These are phyloP conservation scores for Rubia balearica DNA, from an alignment of 305 asterid genomes.

Conservation along the genomic window DNA sequence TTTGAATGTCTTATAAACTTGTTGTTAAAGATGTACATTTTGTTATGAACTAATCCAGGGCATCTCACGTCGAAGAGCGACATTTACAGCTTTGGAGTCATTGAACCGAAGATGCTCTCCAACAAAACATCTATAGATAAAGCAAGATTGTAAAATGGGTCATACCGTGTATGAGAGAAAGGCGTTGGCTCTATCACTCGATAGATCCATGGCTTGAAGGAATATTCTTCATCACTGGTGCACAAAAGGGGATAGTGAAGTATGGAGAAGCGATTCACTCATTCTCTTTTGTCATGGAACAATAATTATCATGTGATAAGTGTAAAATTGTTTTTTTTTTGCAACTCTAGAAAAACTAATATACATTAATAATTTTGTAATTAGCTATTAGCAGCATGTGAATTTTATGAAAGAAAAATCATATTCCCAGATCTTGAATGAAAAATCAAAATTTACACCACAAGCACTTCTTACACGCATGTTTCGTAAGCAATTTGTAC, in stretches of 20 bases:
- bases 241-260: conserved; percentile 28
- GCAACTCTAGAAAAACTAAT: no score
- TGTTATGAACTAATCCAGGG: conserved; percentile 31
- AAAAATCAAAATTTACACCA: no score
- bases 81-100: conserved; percentile 79
- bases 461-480: no score
- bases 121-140: conserved; percentile 60
- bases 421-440: no score
- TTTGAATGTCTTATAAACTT: not conserved
- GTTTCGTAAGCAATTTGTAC: no score
- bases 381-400: no score
- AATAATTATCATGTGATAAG: no score
- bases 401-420: no score
- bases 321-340: no score
- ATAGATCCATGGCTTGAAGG: conserved; percentile 76
- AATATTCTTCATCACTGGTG: conserved; percentile 57
- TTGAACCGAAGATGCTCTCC: conserved; percentile 53
- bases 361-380: no score
- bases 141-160: conserved; percentile 63
- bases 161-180: conserved; percentile 52
- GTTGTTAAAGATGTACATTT: not conserved
- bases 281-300: no score
- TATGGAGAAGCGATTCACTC: no score
- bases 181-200: conserved; percentile 43
- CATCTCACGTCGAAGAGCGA: conserved; percentile 79